A percentile compares a stretch with the other conserved stretches of the same genome.
These are phyloP conservation scores for Fraxinus sp. DNA, from an alignment of 305 asterid genomes.

Conservation along the genomic window DNA sequence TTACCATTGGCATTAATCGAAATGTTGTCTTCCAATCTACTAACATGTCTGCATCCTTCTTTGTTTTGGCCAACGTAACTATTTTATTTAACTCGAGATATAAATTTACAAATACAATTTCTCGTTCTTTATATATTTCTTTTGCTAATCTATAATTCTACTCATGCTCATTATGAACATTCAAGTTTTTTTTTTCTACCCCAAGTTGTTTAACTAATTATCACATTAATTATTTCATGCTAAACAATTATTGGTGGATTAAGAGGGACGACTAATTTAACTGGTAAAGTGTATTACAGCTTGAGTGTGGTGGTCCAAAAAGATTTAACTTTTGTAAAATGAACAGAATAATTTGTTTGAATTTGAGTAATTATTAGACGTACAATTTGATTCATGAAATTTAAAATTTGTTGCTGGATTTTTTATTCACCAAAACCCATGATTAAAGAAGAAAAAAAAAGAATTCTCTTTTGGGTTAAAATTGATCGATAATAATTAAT, in stretches of 20 bases:
- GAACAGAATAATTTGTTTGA: slow-evolving; percentile 4
- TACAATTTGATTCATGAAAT: neutral
- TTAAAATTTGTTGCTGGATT: slow-evolving; percentile 1
- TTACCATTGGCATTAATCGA: neutral
- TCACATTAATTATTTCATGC: slow-evolving; percentile 5
- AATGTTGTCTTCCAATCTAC: neutral
- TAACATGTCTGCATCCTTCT: neutral
- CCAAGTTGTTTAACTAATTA: slow-evolving; percentile 21
- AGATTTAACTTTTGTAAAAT: slow-evolving; percentile 9
- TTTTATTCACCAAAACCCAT: neutral
- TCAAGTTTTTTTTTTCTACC: neutral
- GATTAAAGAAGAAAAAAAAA: neutral
- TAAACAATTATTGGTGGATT: slow-evolving; percentile 25
- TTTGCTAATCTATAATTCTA: neutral
- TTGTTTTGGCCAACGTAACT: neutral
- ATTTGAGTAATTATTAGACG: slow-evolving; percentile 13
- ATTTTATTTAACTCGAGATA: neutral
- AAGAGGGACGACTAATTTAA: slow-evolving; percentile 23
- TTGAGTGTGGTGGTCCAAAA: slow-evolving; percentile 15
- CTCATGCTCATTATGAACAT: neutral
- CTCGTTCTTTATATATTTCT: neutral
- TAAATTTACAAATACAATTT: neutral
- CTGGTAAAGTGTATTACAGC: slow-evolving; percentile 29
- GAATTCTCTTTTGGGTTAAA: neutral
- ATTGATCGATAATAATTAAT: neutral